Base-by-base conservation (phyloP, 106 monocot species). In the Ottelia alismoides region DNA sequence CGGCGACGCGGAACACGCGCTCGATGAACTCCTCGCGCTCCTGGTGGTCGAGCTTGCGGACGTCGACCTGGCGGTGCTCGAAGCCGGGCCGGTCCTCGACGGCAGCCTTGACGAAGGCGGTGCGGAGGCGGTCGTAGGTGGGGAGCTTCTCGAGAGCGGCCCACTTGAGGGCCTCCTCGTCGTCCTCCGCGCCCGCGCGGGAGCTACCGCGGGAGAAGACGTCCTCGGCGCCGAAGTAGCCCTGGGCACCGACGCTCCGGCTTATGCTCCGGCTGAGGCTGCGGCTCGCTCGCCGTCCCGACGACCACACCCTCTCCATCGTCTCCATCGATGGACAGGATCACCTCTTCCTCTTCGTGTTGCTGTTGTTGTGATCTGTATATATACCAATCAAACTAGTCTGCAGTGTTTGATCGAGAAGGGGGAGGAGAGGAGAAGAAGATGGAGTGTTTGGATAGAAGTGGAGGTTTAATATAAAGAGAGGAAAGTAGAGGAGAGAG, bases 21-120 rank as follows among this genome's bases (percentile, higher is more conserved):
- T 87, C 75, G 10, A 87, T 73, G 59, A 87, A 75, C 60, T 77
- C 65, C 72, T 82, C 74, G 11, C 72, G 66, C 22, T 87, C 78
- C 14, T 78, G 72, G 57, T 60, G 56, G 30, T 59, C 50, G 51
- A 31, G 69, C 28, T 29, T 21, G n/a, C 22, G n/a, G 27, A 27
- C 55, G 17, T 32, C 27, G 21, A 47, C 51, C 18, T 55, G 9
- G 17, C 52, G 17, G 25, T 25, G 24, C 62, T 12, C 32, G n/a
- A n/a, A n/a, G n/a, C n/a, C n/a, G n/a, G n/a, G n/a, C n/a, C n/a
- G n/a, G n/a, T n/a, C n/a, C n/a, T n/a, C 65, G n/a, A 47, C 58
- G 5, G 21, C 11, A 9, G 58, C 24, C 65, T 47, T 65, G 25
- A 72, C 24, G 51, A 72, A 52, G 43, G 57, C 52, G 18, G 57